These are phyloP conservation scores for Roridomyces roridus DNA, from an alignment of 768 basidiomycete species.

Conservation along the genomic window DNA sequence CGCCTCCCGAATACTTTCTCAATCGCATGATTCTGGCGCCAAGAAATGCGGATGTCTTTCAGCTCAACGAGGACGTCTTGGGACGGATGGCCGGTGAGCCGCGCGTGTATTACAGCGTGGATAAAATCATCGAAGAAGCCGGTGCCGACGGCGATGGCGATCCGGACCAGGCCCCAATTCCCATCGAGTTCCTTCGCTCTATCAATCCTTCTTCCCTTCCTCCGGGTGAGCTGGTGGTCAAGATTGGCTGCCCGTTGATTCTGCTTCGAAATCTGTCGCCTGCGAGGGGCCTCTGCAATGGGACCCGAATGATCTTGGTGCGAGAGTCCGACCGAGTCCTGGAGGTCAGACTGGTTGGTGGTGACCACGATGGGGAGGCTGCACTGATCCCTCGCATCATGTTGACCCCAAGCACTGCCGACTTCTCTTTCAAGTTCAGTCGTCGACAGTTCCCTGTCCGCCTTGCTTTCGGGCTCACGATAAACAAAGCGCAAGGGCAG, in stretches of 20 bases:
- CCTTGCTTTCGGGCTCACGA: background rate
- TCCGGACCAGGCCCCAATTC: background rate
- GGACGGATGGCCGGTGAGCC: constrained; percentile 4
- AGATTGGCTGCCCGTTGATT: background rate
- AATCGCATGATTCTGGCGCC: constrained; percentile 37
- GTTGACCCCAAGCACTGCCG: background rate
- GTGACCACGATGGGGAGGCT: background rate
- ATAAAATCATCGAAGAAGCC: background rate
- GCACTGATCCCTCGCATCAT: background rate
- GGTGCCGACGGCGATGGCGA: background rate
- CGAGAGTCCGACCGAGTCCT: background rate
- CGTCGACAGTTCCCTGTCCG: background rate
- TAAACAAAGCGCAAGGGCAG: constrained; percentile 3
- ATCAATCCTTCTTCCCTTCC: background rate
- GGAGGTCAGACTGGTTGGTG: background rate
- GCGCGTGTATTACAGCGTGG: background rate
- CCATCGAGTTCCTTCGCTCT: background rate
- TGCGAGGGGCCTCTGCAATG: background rate
- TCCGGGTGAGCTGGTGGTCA: background rate
- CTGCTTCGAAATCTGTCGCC: background rate
- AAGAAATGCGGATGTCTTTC: constrained; percentile 36
- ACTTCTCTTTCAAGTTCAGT: background rate
- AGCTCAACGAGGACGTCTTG: constrained; percentile 26
- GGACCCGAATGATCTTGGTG: background rate
- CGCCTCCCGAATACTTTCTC: constrained; percentile 30